Base-by-base conservation (phyloP, 2,329 filamentous ascomycete species). In the Lizonia empirigonia region DNA sequence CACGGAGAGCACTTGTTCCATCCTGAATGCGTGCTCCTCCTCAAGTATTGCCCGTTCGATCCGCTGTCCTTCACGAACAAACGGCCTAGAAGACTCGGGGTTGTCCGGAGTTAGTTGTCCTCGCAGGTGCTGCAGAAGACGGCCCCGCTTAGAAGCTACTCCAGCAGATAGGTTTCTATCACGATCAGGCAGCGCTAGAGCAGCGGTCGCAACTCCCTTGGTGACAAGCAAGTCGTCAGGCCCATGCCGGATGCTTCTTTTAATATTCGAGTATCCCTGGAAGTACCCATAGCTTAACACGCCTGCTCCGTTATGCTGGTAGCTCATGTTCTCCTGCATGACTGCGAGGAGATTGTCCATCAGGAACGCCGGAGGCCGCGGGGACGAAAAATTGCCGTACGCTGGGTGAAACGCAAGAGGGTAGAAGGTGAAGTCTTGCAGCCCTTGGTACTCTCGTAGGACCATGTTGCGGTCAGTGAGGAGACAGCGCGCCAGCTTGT, bases 251-350 rank as follows among this genome's bases (percentile, higher is more conserved):
- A 35, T 35, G 18, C 33, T 37, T 23, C 35, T 22, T 24, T 37
- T 37, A 23, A 37, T 37, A 23, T 37, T 23, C 5, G n/a, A 37
- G 35, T 37, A 37, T 22, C 20, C 20, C 20, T 37, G 29, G 29
- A 48, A 40, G 24, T 26, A 48, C 20, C 36, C 18, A 34, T 24
- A 29, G 35, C 22, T 34, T 16, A 38, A 26, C 30, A 33, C 26
- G 30, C 36, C 19, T 13, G 20, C 39, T 39, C 40, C 16, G 22
- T 50, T 44, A 20, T 50, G 23, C 47, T 50, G 16, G 20, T 44
- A 50, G 40, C 47, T 50, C 15, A 50, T 50, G 22, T 50, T 50
- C 24, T 50, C 19, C 13, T 50, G 15, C 18, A 50, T 44, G 13
- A 44, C 34, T 20, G 13, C 16, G 16, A 50, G 39, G 18, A 50